Evolutionary conservation across 2,329 filamentous ascomycete species (phyloP).

Genomic region (Alternaria dauci): DNA sequence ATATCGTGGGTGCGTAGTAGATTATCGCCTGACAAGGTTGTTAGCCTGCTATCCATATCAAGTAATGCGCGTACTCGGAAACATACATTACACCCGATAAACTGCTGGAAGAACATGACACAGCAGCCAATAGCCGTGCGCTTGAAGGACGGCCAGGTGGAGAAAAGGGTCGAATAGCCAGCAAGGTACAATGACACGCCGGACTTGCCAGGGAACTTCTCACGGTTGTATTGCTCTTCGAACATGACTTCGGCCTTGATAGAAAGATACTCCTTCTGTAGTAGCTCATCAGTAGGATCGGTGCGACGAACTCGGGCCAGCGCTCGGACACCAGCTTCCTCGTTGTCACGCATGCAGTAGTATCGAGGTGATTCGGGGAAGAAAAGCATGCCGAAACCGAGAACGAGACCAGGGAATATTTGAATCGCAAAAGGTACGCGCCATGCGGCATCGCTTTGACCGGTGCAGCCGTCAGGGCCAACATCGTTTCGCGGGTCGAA

Average conservation of each 20-base stretch:
- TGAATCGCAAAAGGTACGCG: constrained; percentile 82
- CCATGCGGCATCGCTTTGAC: constrained; percentile 49
- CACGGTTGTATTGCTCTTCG: constrained; percentile 58
- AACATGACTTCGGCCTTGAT: constrained; percentile 60
- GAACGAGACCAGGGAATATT: constrained; percentile 79
- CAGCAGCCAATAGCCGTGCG: constrained; percentile 44
- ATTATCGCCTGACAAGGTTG: constrained; percentile 56
- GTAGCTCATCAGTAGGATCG: constrained; percentile 60
- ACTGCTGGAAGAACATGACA: constrained; percentile 57
- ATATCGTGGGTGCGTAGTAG: constrained; percentile 65
- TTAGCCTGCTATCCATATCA: constrained; percentile 63
- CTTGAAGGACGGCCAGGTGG: constrained; percentile 55
- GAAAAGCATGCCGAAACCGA: constrained; percentile 66
- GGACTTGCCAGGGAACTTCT: constrained; percentile 40
- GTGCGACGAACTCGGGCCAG: constrained; percentile 57
- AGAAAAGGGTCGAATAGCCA: constrained; percentile 61
- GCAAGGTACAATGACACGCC: constrained; percentile 63
- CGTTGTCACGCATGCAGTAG: constrained; percentile 43
- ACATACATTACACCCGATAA: constrained; percentile 74
- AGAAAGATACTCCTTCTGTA: constrained; percentile 70
- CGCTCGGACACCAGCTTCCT: constrained; percentile 57
- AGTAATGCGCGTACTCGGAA: background rate
- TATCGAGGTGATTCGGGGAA: constrained; percentile 38
- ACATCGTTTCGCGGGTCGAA: constrained; percentile 48
- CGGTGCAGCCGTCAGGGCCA: constrained; percentile 31